Evolutionary conservation across 2,329 filamentous ascomycete species (phyloP).

Genomic region (Phoma herbarum): DNA sequence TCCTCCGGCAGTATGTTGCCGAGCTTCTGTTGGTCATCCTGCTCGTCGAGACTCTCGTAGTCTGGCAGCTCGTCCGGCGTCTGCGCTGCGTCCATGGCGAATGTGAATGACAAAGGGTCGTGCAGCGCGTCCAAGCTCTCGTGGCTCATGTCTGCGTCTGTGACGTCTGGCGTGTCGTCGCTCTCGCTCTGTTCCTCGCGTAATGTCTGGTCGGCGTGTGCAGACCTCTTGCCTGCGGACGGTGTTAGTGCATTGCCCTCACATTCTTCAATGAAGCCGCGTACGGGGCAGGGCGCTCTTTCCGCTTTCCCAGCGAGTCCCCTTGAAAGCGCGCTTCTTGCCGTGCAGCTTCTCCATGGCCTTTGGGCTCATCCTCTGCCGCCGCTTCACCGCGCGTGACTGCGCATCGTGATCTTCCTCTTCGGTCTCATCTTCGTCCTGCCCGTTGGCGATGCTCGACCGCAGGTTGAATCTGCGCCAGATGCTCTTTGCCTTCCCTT

Average conservation of each 20-base stretch:
- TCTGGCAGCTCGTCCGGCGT: slow-evolving; percentile 17
- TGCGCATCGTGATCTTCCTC: slow-evolving; percentile 46
- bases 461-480: slow-evolving; percentile 56
- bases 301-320: slow-evolving; percentile 49
- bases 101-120: slow-evolving; percentile 30
- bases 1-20: slow-evolving; percentile 26
- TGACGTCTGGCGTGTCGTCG: slow-evolving; percentile 25
- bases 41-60: slow-evolving; percentile 21
- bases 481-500: slow-evolving; percentile 55
- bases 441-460: slow-evolving; percentile 33
- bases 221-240: slow-evolving; percentile 39
- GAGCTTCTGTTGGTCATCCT: slow-evolving; percentile 4
- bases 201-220: slow-evolving; percentile 6
- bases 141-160: slow-evolving; percentile 26
- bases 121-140: slow-evolving; percentile 13
- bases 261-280: slow-evolving; percentile 5
- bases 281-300: slow-evolving; percentile 49
- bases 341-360: slow-evolving; percentile 42
- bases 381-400: slow-evolving; percentile 56
- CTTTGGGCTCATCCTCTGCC: slow-evolving; percentile 49
- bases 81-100: slow-evolving; percentile 25
- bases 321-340: slow-evolving; percentile 46
- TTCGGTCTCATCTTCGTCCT: slow-evolving; percentile 28
- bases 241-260: slow-evolving; percentile 23
- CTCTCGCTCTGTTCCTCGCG: slow-evolving; percentile 19